phyloP scores from a whole-genome alignment of 2,329 filamentous ascomycete species.

The Cladosporium oxysporum region DNA sequence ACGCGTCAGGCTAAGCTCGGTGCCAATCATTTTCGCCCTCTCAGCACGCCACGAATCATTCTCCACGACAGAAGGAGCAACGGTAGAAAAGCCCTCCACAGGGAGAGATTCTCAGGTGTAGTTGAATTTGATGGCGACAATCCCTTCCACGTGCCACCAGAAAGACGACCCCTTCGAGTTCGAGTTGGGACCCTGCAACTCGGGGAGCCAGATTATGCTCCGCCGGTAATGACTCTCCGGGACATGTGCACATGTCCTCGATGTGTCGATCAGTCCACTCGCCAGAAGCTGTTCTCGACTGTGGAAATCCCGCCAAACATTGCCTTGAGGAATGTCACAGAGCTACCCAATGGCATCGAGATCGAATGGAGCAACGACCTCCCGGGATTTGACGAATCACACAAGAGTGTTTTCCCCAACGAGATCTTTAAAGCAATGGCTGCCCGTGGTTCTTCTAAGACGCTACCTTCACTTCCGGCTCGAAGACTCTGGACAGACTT shows the following conservation, averaged over 20 bases:
- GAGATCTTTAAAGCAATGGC: background rate
- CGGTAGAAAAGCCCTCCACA: background rate
- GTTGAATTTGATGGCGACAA: background rate
- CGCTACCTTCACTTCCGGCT: constrained; percentile 10
- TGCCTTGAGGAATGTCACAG: constrained; percentile 38
- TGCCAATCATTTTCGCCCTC: background rate
- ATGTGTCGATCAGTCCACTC: constrained; percentile 61
- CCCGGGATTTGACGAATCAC: constrained; percentile 42
- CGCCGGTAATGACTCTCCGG: constrained; percentile 44
- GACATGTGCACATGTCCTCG: constrained; percentile 60
- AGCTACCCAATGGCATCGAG: constrained; percentile 29
- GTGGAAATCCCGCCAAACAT: constrained; percentile 62
- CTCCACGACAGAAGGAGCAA: background rate
- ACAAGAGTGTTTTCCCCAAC: constrained; percentile 28
- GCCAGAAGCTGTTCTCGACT: constrained; percentile 66
- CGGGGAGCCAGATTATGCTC: background rate
- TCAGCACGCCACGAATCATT: background rate
- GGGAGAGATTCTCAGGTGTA: background rate
- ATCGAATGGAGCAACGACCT: constrained; percentile 63
- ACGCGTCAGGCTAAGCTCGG: background rate
- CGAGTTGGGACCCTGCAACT: background rate
- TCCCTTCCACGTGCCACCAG: background rate
- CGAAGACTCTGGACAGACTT: constrained; percentile 47
- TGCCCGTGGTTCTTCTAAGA: constrained; percentile 3
- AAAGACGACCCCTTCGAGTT: background rate